phyloP scores from a whole-genome alignment of 805 yeast species.

The Sungouiozyma intestinalis region DNA sequence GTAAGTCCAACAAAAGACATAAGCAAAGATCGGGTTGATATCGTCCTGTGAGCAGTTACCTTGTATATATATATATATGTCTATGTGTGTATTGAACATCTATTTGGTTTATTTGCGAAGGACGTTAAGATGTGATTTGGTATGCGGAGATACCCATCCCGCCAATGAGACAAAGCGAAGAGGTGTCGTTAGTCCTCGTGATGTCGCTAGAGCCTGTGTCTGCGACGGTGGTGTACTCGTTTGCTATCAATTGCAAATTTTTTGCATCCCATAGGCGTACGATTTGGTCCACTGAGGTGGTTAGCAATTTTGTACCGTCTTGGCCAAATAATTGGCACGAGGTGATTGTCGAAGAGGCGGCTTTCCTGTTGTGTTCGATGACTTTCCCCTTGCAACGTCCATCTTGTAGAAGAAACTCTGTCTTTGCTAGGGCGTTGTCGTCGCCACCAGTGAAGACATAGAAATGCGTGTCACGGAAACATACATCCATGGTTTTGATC shows the following conservation, averaged over 20 bases:
- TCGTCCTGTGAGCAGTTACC: not conserved
- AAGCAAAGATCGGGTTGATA: conserved; percentile 81
- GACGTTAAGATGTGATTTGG: conserved; percentile 19
- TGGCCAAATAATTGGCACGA: conserved; percentile 35
- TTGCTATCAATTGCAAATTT: conserved; percentile 27
- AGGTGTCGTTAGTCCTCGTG: no score
- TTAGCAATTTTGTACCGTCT: conserved; percentile 31
- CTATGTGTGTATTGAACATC: not conserved
- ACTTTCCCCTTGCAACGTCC: conserved; percentile 11
- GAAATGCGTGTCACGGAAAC: conserved; percentile 11
- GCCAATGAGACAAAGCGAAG: conserved; percentile 41
- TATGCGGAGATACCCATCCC: conserved; percentile 74
- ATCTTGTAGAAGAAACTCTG: conserved; percentile 1
- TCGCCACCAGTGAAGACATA: conserved; percentile 78
- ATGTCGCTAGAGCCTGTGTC: conserved; percentile 74
- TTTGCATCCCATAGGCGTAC: conserved; percentile 52
- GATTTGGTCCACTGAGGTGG: conserved; percentile 78
- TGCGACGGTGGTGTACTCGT: conserved; percentile 68
- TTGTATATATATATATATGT: not conserved
- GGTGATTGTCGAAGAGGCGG: conserved; percentile 85
- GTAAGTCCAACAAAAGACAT: conserved; percentile 88
- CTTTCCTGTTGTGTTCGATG: conserved; percentile 33
- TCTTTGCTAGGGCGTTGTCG: conserved; percentile 57
- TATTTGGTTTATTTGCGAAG: no score
- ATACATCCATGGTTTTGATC: conserved; percentile 47